Evolutionary conservation across 2,329 filamentous ascomycete species (phyloP).

Genomic region (Simplicillium sp.): DNA sequence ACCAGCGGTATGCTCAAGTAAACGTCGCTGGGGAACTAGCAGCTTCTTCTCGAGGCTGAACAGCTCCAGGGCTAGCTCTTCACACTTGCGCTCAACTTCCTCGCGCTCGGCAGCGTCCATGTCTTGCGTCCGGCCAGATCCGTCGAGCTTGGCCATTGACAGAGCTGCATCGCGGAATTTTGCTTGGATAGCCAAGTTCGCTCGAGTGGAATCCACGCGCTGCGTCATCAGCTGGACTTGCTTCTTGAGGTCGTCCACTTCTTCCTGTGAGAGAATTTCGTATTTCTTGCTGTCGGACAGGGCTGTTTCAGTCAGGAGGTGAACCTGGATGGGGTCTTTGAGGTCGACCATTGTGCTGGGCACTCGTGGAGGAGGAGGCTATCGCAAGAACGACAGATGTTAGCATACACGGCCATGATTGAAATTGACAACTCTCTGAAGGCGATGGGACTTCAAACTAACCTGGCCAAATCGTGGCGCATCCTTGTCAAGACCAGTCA

Average conservation of each 20-base stretch:
- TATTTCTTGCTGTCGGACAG: slow-evolving; percentile 79
- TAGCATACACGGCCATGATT: too few species aligned
- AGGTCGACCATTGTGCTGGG: slow-evolving; percentile 39
- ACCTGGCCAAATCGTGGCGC: slow-evolving; percentile 49
- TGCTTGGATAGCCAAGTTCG: slow-evolving; percentile 79
- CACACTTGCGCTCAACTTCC: slow-evolving; percentile 69
- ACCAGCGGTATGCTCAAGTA: slow-evolving; percentile 86
- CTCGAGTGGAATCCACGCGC: slow-evolving; percentile 71
- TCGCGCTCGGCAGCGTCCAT: slow-evolving; percentile 66
- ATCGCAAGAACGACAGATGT: too few species aligned
- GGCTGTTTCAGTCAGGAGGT: slow-evolving; percentile 88
- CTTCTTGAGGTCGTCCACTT: slow-evolving; percentile 86
- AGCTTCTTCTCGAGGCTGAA: slow-evolving; percentile 69
- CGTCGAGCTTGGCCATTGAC: slow-evolving; percentile 75
- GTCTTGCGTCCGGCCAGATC: slow-evolving; percentile 38
- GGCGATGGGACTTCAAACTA: slow-evolving; percentile 44
- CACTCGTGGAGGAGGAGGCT: too few species aligned
- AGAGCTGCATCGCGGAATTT: slow-evolving; percentile 91
- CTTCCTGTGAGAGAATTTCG: slow-evolving; percentile 80
- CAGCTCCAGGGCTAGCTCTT: slow-evolving; percentile 73
- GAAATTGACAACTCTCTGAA: slow-evolving; percentile 9
- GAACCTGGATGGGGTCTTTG: slow-evolving; percentile 71
- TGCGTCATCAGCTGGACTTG: slow-evolving; percentile 63
- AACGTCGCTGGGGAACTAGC: slow-evolving; percentile 62
- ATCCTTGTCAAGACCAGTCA: slow-evolving; percentile 44